A percentile compares a stretch with the other conserved stretches of the same genome.
Evolutionary conservation across 805 yeast genomes (phyloP).

Genomic region (Pichia kluyveri): DNA sequence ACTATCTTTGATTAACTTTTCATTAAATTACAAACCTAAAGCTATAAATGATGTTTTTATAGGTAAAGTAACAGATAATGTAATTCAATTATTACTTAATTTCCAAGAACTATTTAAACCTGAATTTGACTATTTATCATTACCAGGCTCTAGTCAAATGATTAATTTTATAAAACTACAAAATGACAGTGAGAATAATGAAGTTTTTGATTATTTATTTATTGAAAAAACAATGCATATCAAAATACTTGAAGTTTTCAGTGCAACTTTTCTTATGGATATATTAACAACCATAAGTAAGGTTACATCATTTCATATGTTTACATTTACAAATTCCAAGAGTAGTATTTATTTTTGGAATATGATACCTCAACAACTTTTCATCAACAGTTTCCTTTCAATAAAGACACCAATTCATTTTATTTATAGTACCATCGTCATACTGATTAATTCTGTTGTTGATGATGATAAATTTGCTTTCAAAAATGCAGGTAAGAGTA

Average conservation of each 20-base stretch:
- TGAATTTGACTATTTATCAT: constrained; percentile 19
- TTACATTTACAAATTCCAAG: constrained; percentile 10
- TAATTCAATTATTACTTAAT: constrained; percentile 17
- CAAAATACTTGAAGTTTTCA: constrained; percentile 41
- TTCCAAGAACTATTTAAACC: constrained; percentile 22
- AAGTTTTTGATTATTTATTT: constrained; percentile 13
- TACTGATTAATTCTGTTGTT: constrained; percentile 35
- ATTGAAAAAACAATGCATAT: constrained; percentile 32
- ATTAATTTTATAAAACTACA: constrained; percentile 1
- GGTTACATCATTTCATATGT: constrained; percentile 15
- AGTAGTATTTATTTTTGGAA: constrained; percentile 25
- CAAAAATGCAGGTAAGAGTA: neutral
- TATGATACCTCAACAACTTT: constrained; percentile 22
- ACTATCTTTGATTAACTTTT: constrained; percentile 45
- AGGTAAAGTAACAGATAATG: constrained; percentile 22
- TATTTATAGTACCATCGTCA: constrained; percentile 44
- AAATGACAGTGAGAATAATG: constrained; percentile 10
- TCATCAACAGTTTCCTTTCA: constrained; percentile 36
- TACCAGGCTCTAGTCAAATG: constrained; percentile 11
- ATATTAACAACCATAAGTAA: constrained; percentile 39
- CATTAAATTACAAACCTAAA: constrained; percentile 50
- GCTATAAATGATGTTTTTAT: constrained; percentile 39
- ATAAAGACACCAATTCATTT: constrained; percentile 45
- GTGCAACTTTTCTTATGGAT: constrained; percentile 45
- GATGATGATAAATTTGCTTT: constrained; percentile 24